Percentiles rank a stretch among this genome's conserved stretches.
phyloP scores from a whole-genome alignment of 1,284 basidiomycete genomes.

The Boletus sp. region DNA sequence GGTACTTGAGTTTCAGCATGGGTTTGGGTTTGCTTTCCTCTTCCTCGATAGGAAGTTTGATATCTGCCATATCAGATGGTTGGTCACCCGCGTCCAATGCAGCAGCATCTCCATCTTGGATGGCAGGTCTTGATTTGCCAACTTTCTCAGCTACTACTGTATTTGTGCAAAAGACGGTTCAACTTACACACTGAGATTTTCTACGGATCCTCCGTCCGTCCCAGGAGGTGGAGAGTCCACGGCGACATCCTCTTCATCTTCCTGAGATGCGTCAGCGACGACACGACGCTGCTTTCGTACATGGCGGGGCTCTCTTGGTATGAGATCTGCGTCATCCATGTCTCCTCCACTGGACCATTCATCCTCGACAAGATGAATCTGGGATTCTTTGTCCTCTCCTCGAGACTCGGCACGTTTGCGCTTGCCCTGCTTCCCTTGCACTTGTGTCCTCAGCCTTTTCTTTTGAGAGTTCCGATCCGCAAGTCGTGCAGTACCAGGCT shows the following conservation, averaged over 20 bases:
- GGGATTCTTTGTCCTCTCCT: slow-evolving; percentile 35
- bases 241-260: slow-evolving; percentile 20
- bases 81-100: slow-evolving; percentile 2
- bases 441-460: slow-evolving; percentile 21
- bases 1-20: slow-evolving; percentile 57
- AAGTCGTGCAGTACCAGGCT: background rate
- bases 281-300: slow-evolving; percentile 28
- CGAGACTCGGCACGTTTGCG: slow-evolving; percentile 47
- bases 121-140: slow-evolving; percentile 1
- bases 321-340: slow-evolving; percentile 3
- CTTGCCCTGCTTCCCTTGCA: slow-evolving; percentile 17
- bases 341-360: slow-evolving; percentile 26
- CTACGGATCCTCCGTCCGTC: background rate
- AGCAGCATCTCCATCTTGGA: background rate
- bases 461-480: slow-evolving; percentile 13
- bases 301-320: slow-evolving; percentile 20
- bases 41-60: slow-evolving; percentile 38
- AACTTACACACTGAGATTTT: slow-evolving; percentile 10
- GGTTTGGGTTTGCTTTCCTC: slow-evolving; percentile 73
- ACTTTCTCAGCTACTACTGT: background rate
- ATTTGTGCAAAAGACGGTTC: background rate
- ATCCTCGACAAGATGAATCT: slow-evolving; percentile 28
- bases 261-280: slow-evolving; percentile 17
- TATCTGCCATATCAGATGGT: slow-evolving; percentile 8
- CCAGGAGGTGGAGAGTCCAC: slow-evolving; percentile 14